Evolutionary conservation across 805 yeast species (phyloP).

Genomic region (Hanseniaspora singularis): DNA sequence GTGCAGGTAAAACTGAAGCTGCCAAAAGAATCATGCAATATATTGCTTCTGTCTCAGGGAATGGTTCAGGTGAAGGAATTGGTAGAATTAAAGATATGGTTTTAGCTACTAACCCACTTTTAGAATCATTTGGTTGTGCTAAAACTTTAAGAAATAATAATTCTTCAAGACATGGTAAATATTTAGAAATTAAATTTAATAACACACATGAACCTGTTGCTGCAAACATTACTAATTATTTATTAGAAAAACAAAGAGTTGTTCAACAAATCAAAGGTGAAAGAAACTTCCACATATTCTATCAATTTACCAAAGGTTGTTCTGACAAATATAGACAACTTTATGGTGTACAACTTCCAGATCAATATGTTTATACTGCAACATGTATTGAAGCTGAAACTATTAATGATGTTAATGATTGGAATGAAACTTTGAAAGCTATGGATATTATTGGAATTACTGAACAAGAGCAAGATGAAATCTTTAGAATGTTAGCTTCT

Average conservation of each 20-base stretch:
- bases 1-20: slow-evolving; percentile 97
- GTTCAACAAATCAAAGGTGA: slow-evolving; percentile 89
- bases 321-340: slow-evolving; percentile 68
- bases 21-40: slow-evolving; percentile 97
- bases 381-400: slow-evolving; percentile 78
- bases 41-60: slow-evolving; percentile 70
- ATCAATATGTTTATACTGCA: slow-evolving; percentile 79
- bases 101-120: slow-evolving; percentile 90
- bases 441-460: slow-evolving; percentile 78
- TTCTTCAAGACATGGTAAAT: slow-evolving; percentile 95
- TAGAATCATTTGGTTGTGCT: slow-evolving; percentile 98
- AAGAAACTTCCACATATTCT: slow-evolving; percentile 93
- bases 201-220: slow-evolving; percentile 76
- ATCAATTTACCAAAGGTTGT: slow-evolving; percentile 88
- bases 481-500: slow-evolving; percentile 73
- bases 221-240: slow-evolving; percentile 89
- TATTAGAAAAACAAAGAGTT: slow-evolving; percentile 89
- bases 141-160: slow-evolving; percentile 94
- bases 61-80: slow-evolving; percentile 47
- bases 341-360: slow-evolving; percentile 89
- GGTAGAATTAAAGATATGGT: slow-evolving; percentile 92
- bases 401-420: slow-evolving; percentile 73
- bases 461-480: slow-evolving; percentile 76
- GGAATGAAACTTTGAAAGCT: slow-evolving; percentile 67
- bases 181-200: slow-evolving; percentile 81